phyloP scores from a whole-genome alignment of 1,284 basidiomycete genomes.

The Ustilago xerochloae region DNA sequence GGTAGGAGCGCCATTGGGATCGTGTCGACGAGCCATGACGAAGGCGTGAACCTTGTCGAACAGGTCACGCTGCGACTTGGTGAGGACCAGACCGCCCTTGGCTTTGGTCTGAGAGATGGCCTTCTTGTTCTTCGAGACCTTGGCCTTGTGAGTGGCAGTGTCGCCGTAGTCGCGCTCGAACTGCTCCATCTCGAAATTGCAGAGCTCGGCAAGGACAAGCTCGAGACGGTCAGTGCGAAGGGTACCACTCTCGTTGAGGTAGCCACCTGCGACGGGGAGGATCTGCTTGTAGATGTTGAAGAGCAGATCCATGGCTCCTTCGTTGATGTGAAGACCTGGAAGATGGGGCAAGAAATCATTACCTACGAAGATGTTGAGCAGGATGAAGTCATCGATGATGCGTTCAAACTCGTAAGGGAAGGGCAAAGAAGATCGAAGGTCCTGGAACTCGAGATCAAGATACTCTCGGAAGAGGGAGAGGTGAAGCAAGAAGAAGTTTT shows the following conservation, averaged over 20 bases:
- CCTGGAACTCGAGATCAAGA: constrained; percentile 89
- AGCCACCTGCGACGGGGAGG: constrained; percentile 86
- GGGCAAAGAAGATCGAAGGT: constrained; percentile 63
- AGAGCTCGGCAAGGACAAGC: constrained; percentile 87
- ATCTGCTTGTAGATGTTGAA: constrained; percentile 96
- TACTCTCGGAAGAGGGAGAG: constrained; percentile 95
- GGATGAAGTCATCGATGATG: constrained; percentile 96
- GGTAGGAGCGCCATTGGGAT: constrained; percentile 67
- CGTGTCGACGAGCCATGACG: constrained; percentile 83
- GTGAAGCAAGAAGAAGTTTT: constrained; percentile 95
- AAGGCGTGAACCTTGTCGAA: constrained; percentile 75
- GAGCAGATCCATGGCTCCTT: constrained; percentile 89
- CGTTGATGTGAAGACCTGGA: constrained; percentile 96
- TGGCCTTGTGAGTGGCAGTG: constrained; percentile 71
- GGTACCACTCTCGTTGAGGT: constrained; percentile 88
- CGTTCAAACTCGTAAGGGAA: constrained; percentile 87
- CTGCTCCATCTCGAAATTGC: constrained; percentile 84
- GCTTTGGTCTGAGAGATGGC: constrained; percentile 82
- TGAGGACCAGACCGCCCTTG: constrained; percentile 68
- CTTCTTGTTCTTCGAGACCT: constrained; percentile 73
- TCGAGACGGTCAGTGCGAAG: constrained; percentile 86
- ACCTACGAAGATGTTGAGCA: constrained; percentile 94
- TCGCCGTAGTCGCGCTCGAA: constrained; percentile 92
- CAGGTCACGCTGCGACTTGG: constrained; percentile 32
- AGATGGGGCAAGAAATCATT: constrained; percentile 98